Percentiles rank a stretch among this genome's conserved stretches.
Evolutionary conservation across 2,329 filamentous ascomycete genomes (phyloP).

Genomic region (Trichoderma lentiforme): DNA sequence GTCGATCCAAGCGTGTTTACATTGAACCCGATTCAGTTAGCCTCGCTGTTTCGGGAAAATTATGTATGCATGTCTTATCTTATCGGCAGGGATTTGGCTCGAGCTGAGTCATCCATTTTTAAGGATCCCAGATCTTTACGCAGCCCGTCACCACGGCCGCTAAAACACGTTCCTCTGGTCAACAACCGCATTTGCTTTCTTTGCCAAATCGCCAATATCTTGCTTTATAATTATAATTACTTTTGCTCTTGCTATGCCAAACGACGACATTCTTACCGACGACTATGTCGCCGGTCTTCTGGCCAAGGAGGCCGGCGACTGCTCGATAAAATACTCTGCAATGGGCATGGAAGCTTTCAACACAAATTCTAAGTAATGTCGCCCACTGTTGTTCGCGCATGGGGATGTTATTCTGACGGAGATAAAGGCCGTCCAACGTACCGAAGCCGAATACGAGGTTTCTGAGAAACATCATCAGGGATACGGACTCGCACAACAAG

Average conservation of each 20-base stretch:
- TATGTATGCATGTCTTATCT: background rate
- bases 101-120: conserved; percentile 7
- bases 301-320: conserved; percentile 72
- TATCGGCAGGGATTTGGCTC: background rate
- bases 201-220: background rate
- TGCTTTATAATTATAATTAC: background rate
- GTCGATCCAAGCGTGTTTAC: conserved; percentile 37
- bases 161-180: background rate
- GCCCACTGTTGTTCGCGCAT: background rate
- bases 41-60: background rate
- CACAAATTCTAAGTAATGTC: conserved; percentile 44
- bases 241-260: conserved; percentile 33
- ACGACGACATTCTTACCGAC: conserved; percentile 60
- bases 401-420: conserved; percentile 16
- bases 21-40: conserved; percentile 32
- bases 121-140: background rate
- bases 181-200: background rate
- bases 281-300: conserved; percentile 79
- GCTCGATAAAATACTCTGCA: conserved; percentile 69
- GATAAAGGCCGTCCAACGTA: conserved; percentile 60
- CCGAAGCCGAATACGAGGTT: conserved; percentile 93
- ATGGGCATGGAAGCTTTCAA: conserved; percentile 68
- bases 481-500: conserved; percentile 86
- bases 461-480: conserved; percentile 79
- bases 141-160: background rate